Conservation (phyloP, 2,329 filamentous ascomycete species). For the Rhynchosporium secalis region DNA sequence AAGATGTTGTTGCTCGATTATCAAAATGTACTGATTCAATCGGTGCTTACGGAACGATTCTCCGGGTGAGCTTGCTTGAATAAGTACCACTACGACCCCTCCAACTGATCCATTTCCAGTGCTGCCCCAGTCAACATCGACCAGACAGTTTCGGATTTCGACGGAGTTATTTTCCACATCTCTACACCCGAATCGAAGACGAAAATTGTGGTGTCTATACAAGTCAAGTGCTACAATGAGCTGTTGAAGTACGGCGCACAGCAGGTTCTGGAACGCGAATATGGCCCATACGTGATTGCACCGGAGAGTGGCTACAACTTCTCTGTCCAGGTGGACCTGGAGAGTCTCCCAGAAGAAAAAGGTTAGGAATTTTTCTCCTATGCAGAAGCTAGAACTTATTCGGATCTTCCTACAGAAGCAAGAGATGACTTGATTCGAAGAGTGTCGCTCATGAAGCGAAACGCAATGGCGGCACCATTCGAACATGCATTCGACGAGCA, state of each 20-base stretch:
- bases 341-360: slow-evolving; percentile 79
- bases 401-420: slow-evolving; percentile 54
- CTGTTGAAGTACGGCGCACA: slow-evolving; percentile 91
- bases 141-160: slow-evolving; percentile 98
- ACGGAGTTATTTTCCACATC: slow-evolving; percentile 97
- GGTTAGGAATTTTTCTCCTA: slow-evolving; percentile 46
- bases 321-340: slow-evolving; percentile 85
- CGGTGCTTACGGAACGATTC: slow-evolving; percentile 92
- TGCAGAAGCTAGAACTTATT: neutral
- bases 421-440: slow-evolving; percentile 83
- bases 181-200: slow-evolving; percentile 93
- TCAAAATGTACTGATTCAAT: slow-evolving; percentile 97
- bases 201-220: slow-evolving; percentile 90
- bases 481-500: slow-evolving; percentile 96
- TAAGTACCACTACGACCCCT: slow-evolving; percentile 24
- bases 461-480: slow-evolving; percentile 98
- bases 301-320: slow-evolving; percentile 95
- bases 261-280: slow-evolving; percentile 89
- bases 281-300: slow-evolving; percentile 83
- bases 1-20: slow-evolving; percentile 95
- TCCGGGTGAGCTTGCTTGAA: slow-evolving; percentile 35
- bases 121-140: slow-evolving; percentile 86
- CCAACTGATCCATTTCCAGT: slow-evolving; percentile 50
- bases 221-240: slow-evolving; percentile 93
- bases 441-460: slow-evolving; percentile 91